These are phyloP conservation scores for Paspalum notatum DNA, from an alignment of 176 grass and related monocot genomes.

Conservation along the genomic window DNA sequence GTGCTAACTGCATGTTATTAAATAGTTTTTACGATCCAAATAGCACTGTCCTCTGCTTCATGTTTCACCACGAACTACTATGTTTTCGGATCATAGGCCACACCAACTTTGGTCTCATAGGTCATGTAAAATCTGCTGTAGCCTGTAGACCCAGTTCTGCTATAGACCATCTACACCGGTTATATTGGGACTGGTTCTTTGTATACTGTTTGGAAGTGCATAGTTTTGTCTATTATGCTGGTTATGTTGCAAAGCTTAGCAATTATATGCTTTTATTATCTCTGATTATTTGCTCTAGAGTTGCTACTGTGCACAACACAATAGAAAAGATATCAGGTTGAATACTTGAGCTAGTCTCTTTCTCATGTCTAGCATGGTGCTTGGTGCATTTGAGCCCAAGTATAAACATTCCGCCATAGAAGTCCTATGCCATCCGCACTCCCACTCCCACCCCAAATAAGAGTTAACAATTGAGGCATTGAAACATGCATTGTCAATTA, in stretches of 20 bases:
- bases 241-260: background rate
- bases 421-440: background rate
- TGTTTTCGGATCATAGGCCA: background rate
- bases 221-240: background rate
- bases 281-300: background rate
- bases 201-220: background rate
- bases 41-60: background rate
- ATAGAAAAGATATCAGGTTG: background rate
- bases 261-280: background rate
- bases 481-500: background rate
- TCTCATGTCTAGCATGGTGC: background rate
- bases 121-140: no score
- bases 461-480: background rate
- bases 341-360: background rate
- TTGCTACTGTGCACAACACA: background rate
- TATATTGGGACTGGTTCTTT: no score
- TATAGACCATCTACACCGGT: no score
- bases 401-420: background rate
- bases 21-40: background rate
- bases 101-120: no score
- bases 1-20: background rate
- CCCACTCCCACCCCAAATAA: no score
- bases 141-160: no score
- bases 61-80: background rate
- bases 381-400: background rate